Percentiles rank a stretch among this genome's conserved stretches.
Evolutionary conservation across 2,329 filamentous ascomycete species (phyloP).

Genomic region (Hymenoscyphus albidus): DNA sequence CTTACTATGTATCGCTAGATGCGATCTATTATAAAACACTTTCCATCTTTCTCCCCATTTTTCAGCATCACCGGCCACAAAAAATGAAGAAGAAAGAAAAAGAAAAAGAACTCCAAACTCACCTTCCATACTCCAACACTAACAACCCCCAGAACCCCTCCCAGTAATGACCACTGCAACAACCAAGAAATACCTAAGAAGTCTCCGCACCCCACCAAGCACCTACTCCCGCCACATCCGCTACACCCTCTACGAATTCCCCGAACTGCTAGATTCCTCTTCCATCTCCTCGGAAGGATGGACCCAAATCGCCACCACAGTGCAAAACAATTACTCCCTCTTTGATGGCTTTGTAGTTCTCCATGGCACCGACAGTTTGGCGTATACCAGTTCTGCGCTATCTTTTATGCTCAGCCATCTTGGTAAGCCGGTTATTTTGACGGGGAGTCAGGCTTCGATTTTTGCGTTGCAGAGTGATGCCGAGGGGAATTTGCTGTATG

Average conservation of each 20-base stretch:
- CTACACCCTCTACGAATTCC: constrained; percentile 67
- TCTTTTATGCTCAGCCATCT: constrained; percentile 72
- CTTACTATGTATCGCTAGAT: too few relatives aligned
- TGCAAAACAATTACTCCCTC: constrained; percentile 62
- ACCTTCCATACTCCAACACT: constrained; percentile 1
- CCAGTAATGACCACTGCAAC: constrained; percentile 30
- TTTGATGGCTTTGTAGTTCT: constrained; percentile 72
- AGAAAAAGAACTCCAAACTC: background rate
- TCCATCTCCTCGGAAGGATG: constrained; percentile 70
- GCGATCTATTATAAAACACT: too few relatives aligned
- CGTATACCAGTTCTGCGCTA: constrained; percentile 66
- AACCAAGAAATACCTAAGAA: constrained; percentile 29
- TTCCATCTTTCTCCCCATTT: too few relatives aligned
- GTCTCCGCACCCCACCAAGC: constrained; percentile 55
- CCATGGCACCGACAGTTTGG: constrained; percentile 66
- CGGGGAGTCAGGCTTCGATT: constrained; percentile 62
- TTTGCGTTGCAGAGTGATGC: constrained; percentile 69
- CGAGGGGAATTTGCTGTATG: constrained; percentile 60
- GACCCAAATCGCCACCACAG: constrained; percentile 57
- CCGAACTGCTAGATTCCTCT: constrained; percentile 64
- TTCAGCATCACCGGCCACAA: background rate
- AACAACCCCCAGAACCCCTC: constrained; percentile 28
- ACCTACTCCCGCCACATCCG: constrained; percentile 61
- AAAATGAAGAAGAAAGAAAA: background rate
- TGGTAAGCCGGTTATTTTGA: constrained; percentile 68